Evolutionary conservation across 176 grass and related monocot genomes (phyloP).

Genomic region (Avena sativa): DNA sequence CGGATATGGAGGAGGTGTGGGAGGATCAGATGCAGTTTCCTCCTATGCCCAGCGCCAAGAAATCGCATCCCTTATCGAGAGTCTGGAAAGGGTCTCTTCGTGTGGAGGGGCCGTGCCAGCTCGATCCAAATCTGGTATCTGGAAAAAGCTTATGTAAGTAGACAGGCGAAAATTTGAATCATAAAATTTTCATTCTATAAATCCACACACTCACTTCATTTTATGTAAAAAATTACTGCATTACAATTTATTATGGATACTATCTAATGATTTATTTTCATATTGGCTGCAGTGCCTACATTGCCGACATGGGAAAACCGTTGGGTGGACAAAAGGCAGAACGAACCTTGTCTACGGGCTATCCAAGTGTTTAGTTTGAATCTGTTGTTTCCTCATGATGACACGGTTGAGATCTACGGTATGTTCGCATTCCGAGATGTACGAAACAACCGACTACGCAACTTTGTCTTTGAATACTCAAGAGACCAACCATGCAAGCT

Average conservation of each 20-base stretch:
- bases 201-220: too few relatives aligned
- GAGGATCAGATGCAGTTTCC: neutral
- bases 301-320: neutral
- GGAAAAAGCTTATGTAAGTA: neutral
- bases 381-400: neutral
- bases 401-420: neutral
- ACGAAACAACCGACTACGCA: neutral
- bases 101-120: neutral
- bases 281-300: neutral
- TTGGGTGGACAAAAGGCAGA: neutral
- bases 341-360: neutral
- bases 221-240: too few relatives aligned
- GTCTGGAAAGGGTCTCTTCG: neutral
- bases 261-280: neutral
- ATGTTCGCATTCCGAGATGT: constrained; percentile 15
- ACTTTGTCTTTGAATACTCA: neutral
- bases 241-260: neutral
- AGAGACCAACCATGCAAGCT: constrained; percentile 6
- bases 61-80: neutral
- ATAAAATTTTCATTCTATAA: neutral
- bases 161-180: neutral
- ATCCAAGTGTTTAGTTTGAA: constrained; percentile 19
- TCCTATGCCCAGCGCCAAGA: neutral
- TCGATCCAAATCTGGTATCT: neutral
- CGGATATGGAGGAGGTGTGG: constrained; percentile 1